A percentile compares a stretch with the other conserved stretches of the same genome.
phyloP scores from a whole-genome alignment of 1,284 basidiomycete genomes.

The Cystobasidium sp. region DNA sequence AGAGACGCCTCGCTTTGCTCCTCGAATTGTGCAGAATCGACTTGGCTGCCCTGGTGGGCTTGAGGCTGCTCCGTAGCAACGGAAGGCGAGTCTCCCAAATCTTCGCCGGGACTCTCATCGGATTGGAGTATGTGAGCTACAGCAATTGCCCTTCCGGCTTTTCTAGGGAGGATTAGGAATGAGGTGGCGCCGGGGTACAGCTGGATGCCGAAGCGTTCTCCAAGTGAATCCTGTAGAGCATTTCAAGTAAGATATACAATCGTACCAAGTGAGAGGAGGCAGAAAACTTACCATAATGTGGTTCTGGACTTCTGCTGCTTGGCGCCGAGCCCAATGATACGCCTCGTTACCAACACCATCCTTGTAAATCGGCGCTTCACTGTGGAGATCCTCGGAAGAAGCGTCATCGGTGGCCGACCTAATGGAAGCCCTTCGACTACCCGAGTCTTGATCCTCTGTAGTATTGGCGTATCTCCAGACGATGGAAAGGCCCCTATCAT shows the following conservation, averaged over 20 bases:
- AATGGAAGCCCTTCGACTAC: background rate
- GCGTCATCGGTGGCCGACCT: background rate
- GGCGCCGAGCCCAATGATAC: constrained; percentile 73
- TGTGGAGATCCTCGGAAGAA: constrained; percentile 51
- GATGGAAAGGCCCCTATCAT: constrained; percentile 80
- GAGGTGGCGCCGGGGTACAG: constrained; percentile 76
- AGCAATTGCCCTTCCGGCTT: constrained; percentile 35
- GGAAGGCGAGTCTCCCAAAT: background rate
- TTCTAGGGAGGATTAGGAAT: constrained; percentile 74
- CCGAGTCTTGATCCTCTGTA: background rate
- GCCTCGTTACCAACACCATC: constrained; percentile 36
- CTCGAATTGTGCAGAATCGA: background rate
- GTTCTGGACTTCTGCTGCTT: constrained; percentile 87
- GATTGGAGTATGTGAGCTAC: constrained; percentile 39
- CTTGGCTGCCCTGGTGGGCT: background rate
- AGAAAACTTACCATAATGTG: constrained; percentile 69
- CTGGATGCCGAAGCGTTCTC: constrained; percentile 74
- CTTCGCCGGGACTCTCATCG: constrained; percentile 12
- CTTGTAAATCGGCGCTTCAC: constrained; percentile 53
- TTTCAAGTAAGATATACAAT: constrained; percentile 15
- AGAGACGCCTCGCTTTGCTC: background rate
- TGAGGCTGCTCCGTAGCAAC: background rate
- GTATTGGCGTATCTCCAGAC: constrained; percentile 79
- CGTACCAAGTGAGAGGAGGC: background rate
- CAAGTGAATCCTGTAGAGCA: constrained; percentile 62